These are phyloP conservation scores for Suillus weaverae DNA, from an alignment of 768 basidiomycete species.

Conservation along the genomic window DNA sequence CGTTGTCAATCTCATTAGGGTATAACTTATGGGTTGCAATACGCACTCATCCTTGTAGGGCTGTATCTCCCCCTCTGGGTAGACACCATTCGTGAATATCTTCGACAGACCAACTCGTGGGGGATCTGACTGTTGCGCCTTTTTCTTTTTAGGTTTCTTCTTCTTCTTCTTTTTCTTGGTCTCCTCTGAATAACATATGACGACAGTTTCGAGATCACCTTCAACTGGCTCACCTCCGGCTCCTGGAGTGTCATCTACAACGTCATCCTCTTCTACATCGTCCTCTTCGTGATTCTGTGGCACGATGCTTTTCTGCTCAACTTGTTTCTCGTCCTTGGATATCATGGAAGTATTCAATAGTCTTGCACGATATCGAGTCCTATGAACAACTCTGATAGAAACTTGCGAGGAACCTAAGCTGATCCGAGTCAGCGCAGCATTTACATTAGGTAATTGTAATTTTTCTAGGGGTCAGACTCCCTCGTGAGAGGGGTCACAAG, in stretches of 20 bases:
- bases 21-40: not conserved
- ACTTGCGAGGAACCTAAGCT: not conserved
- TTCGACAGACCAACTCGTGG: conserved; percentile 87
- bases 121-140: conserved; percentile 82
- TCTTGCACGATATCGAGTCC: not conserved
- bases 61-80: conserved; percentile 89
- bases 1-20: conserved; percentile 1
- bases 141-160: conserved; percentile 89
- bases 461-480: not conserved
- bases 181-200: conserved; percentile 16
- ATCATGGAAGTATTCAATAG: conserved; percentile 14
- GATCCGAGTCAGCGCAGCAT: not conserved
- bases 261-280: conserved; percentile 37
- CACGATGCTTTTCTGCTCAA: conserved; percentile 13
- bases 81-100: conserved; percentile 82
- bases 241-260: conserved; percentile 21
- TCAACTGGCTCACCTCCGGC: conserved; percentile 26
- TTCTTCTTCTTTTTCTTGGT: conserved; percentile 90
- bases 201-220: not conserved
- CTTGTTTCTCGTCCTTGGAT: conserved; percentile 17
- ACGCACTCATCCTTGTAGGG: conserved; percentile 91
- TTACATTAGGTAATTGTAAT: not conserved
- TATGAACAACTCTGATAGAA: not conserved
- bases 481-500: not conserved
- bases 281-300: conserved; percentile 24